Evolutionary conservation across 2,329 filamentous ascomycete species (phyloP).

Genomic region (Coniochaeta ligniaria): DNA sequence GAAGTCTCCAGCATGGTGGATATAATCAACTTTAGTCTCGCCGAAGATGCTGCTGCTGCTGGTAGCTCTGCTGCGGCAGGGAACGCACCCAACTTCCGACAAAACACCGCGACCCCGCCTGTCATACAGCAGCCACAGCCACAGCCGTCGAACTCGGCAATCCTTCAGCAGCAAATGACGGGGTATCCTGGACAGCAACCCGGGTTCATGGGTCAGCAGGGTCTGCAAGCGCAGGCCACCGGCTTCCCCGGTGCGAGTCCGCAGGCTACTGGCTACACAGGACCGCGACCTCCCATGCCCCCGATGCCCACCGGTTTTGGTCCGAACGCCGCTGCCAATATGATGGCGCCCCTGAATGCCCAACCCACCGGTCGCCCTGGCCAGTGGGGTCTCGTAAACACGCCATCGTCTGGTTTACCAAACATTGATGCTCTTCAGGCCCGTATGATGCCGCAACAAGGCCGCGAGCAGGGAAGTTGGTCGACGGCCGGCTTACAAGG

Average conservation of each 20-base stretch:
- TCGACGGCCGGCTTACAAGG: constrained; percentile 83
- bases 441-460: constrained; percentile 95
- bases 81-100: constrained; percentile 65
- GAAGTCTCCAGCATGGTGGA: constrained; percentile 99
- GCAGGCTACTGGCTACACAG: constrained; percentile 72
- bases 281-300: constrained; percentile 80
- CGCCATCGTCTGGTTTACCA: constrained; percentile 78
- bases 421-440: constrained; percentile 90
- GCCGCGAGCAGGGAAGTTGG: constrained; percentile 74
- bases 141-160: constrained; percentile 63
- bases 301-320: constrained; percentile 60
- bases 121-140: constrained; percentile 64
- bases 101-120: constrained; percentile 40
- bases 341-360: constrained; percentile 66
- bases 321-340: constrained; percentile 37
- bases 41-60: constrained; percentile 57
- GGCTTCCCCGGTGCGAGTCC: constrained; percentile 64
- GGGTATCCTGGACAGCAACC: constrained; percentile 54
- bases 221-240: constrained; percentile 61
- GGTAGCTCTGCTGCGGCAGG: constrained; percentile 40
- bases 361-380: constrained; percentile 90
- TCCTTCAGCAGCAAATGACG: constrained; percentile 61
- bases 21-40: constrained; percentile 92
- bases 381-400: constrained; percentile 98
- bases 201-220: constrained; percentile 52